Conservation (phyloP, 768 basidiomycete genomes). For the Tephrocybe sp. region DNA sequence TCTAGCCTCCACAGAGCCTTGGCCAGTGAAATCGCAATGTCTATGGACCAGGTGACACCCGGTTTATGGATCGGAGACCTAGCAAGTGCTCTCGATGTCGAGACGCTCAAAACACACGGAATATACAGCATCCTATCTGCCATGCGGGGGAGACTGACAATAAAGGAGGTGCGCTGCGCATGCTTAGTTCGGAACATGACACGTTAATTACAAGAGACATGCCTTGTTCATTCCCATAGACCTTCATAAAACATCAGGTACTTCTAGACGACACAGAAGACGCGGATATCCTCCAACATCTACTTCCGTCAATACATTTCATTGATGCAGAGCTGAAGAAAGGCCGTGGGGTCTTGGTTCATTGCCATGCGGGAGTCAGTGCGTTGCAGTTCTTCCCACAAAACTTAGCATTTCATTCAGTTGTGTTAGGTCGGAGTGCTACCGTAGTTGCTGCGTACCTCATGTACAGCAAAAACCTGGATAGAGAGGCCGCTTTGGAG, state of each 20-base stretch:
- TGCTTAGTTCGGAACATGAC: not conserved
- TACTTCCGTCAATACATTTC: conserved; percentile 78
- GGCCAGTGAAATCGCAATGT: conserved; percentile 1
- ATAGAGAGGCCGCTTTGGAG: conserved; percentile 61
- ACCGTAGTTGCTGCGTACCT: conserved; percentile 87
- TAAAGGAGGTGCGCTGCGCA: conserved; percentile 53
- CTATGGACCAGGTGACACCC: conserved; percentile 78
- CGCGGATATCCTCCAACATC: conserved; percentile 74
- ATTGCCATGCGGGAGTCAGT: conserved; percentile 91
- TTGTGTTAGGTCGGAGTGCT: conserved; percentile 66
- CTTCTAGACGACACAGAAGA: conserved; percentile 73
- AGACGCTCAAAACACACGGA: conserved; percentile 61
- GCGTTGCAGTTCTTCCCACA: conserved; percentile 27
- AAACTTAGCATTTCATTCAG: not conserved
- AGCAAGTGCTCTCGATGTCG: conserved; percentile 60
- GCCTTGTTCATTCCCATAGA: too few species aligned
- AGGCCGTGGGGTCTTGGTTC: conserved; percentile 76
- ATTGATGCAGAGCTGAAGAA: conserved; percentile 78
- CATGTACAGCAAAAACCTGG: conserved; percentile 67
- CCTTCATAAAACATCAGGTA: conserved; percentile 77
- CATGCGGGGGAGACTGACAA: conserved; percentile 65
- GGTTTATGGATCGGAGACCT: conserved; percentile 87
- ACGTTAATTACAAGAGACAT: too few species aligned
- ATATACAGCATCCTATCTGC: conserved; percentile 74
- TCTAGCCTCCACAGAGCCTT: too few species aligned